phyloP scores from a whole-genome alignment of 1,284 basidiomycete genomes.

The Polyporus tsugae region DNA sequence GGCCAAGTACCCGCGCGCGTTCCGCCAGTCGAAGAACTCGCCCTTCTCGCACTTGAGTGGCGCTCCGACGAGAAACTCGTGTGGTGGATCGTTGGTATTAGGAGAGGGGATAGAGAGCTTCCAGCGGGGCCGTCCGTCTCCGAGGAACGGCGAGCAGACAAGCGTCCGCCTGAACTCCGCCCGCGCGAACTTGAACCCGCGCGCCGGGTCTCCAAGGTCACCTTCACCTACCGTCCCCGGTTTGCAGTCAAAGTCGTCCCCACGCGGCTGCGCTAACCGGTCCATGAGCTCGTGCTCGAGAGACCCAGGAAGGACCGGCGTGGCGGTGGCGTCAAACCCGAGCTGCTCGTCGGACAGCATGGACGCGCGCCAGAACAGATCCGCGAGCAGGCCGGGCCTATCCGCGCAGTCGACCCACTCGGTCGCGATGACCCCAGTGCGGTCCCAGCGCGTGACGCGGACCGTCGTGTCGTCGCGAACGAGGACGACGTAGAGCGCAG shows the following conservation, averaged over 20 bases:
- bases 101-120: constrained; percentile 11
- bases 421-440: constrained; percentile 1
- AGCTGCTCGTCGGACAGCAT: constrained; percentile 19
- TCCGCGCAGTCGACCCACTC: constrained; percentile 1
- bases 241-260: background rate
- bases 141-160: background rate
- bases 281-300: constrained; percentile 18
- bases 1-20: constrained; percentile 15
- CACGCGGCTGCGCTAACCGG: background rate
- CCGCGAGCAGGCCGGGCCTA: constrained; percentile 1
- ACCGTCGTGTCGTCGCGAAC: background rate
- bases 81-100: background rate
- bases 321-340: constrained; percentile 19
- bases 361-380: constrained; percentile 16
- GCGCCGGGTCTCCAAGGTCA: background rate
- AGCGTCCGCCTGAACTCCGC: background rate
- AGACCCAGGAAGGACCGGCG: constrained; percentile 8
- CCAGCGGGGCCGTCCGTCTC: constrained; percentile 4
- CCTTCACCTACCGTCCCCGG: background rate
- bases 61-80: constrained; percentile 16
- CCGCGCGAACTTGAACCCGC: background rate
- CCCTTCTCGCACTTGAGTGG: background rate
- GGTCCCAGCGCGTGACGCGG: constrained; percentile 8
- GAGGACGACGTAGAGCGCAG: constrained; percentile 1
- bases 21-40: background rate